Evolutionary conservation across 73 alveolate species (phyloP).

Genomic region (Paramecium primaurelia): DNA sequence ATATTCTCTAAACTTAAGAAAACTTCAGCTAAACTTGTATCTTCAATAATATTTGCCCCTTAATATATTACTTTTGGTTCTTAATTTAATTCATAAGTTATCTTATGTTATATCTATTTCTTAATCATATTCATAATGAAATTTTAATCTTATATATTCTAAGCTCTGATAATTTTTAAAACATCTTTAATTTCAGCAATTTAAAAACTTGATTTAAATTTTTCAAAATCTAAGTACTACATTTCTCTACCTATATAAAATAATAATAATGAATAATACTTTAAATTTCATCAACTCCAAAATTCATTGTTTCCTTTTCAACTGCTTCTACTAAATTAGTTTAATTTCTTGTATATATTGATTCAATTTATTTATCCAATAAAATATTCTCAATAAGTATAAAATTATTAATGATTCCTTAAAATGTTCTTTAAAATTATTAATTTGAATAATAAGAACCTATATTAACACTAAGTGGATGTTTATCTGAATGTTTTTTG

Average conservation of each 20-base stretch:
- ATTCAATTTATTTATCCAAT: neutral
- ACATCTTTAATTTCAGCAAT: conserved; percentile 22
- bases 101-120: neutral
- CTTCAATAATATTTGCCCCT: neutral
- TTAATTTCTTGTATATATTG: neutral
- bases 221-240: conserved; percentile 13
- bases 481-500: neutral
- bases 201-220: neutral
- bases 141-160: neutral
- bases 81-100: neutral
- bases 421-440: neutral
- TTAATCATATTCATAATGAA: neutral
- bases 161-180: neutral
- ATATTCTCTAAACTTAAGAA: conserved; percentile 15
- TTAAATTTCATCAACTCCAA: neutral
- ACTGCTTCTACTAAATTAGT: neutral
- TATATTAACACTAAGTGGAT: neutral
- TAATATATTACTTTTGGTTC: neutral
- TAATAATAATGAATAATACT: neutral
- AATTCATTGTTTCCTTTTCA: neutral
- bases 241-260: neutral
- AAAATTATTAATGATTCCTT: neutral
- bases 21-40: conserved; percentile 11
- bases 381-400: neutral
- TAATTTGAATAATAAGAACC: neutral